phyloP scores from a whole-genome alignment of 257 asterid species.

The Solanum appendiculatum region DNA sequence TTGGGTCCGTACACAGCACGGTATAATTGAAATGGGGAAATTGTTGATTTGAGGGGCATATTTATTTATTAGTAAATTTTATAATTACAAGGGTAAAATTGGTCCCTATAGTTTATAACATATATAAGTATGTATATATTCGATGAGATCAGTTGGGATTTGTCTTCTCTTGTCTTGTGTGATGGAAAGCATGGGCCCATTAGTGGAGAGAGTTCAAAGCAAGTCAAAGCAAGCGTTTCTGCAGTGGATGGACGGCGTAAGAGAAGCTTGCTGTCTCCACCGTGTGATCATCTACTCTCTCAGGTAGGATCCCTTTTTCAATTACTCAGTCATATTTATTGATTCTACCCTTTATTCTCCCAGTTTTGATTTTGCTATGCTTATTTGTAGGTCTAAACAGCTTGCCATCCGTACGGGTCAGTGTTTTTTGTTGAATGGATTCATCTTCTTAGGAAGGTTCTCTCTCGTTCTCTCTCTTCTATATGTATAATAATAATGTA shows the following conservation, averaged over 20 bases:
- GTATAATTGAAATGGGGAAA: too few species aligned
- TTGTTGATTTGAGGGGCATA: too few species aligned
- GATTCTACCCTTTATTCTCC: background rate
- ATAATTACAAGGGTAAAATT: too few species aligned
- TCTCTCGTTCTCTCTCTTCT: background rate
- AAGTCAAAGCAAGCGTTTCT: constrained; percentile 56
- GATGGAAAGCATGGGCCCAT: constrained; percentile 14
- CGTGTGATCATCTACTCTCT: constrained; percentile 68
- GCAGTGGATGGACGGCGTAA: constrained; percentile 77
- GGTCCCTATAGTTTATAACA: too few species aligned
- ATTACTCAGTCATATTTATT: background rate
- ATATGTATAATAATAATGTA: background rate
- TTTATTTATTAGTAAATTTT: too few species aligned
- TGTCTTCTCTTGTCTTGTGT: background rate
- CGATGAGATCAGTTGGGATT: background rate
- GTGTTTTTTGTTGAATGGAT: constrained; percentile 86
- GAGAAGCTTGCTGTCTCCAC: constrained; percentile 91
- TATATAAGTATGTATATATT: background rate
- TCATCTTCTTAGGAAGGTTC: constrained; percentile 89
- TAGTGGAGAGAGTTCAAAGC: constrained; percentile 13
- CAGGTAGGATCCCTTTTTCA: constrained; percentile 26
- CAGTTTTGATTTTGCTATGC: background rate
- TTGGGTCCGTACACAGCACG: too few species aligned
- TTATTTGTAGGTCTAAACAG: constrained; percentile 59
- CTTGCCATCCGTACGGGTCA: constrained; percentile 87